Conservation (phyloP, 2,329 filamentous ascomycete genomes). For the Penicillium sp. region DNA sequence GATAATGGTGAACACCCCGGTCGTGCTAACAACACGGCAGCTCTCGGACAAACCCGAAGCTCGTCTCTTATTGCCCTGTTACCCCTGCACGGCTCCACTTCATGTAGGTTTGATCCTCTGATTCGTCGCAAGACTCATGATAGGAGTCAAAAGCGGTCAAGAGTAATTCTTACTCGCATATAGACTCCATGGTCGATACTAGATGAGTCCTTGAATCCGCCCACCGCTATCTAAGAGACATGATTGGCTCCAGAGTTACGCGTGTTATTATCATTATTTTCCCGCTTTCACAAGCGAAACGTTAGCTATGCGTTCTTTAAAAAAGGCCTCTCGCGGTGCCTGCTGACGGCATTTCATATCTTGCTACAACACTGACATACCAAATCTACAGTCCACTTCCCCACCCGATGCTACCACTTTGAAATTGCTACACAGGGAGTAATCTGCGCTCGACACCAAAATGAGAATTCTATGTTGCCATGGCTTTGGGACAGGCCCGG, state of each 20-base stretch:
- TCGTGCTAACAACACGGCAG: not conserved
- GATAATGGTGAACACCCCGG: no score
- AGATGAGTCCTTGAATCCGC: no score
- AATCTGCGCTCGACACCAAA: not conserved
- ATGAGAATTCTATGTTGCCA: conserved; percentile 28
- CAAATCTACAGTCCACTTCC: no score
- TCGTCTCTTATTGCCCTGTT: not conserved
- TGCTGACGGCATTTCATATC: no score
- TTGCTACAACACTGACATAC: no score
- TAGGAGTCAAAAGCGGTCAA: not conserved
- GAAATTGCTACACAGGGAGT: not conserved
- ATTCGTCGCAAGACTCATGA: not conserved
- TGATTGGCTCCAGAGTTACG: not conserved
- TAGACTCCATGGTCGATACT: no score
- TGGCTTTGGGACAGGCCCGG: conserved; percentile 20
- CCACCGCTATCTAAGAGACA: not conserved
- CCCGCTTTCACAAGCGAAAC: not conserved
- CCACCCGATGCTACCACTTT: not conserved
- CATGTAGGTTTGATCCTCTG: no score
- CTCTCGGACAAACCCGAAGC: not conserved
- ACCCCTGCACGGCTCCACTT: not conserved
- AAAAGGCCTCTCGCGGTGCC: no score
- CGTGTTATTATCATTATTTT: not conserved
- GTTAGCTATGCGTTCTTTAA: no score
- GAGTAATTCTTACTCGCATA: no score